Evolutionary conservation across 805 yeast species (phyloP).

Genomic region (Candida krabiensis): DNA sequence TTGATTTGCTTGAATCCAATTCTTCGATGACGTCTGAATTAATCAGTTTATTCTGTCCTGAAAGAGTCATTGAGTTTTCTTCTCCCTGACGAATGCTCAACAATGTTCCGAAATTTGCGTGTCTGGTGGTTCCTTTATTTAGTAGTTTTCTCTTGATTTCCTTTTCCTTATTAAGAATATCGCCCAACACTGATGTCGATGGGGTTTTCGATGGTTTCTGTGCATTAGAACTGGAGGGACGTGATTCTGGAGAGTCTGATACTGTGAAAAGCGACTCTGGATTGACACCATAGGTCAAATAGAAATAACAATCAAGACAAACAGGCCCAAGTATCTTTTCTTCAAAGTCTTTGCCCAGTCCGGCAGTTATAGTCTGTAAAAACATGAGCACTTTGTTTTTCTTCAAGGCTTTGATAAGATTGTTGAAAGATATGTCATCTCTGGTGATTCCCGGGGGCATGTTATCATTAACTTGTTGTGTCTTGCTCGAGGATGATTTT

Average conservation of each 20-base stretch:
- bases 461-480: slow-evolving; percentile 32
- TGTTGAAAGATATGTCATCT: slow-evolving; percentile 68
- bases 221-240: background rate
- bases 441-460: slow-evolving; percentile 56
- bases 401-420: slow-evolving; percentile 58
- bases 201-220: background rate
- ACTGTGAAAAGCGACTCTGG: slow-evolving; percentile 31
- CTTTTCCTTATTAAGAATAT: slow-evolving; percentile 61
- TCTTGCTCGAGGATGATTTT: slow-evolving; percentile 35
- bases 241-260: slow-evolving; percentile 12
- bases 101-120: slow-evolving; percentile 88
- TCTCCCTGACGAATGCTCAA: slow-evolving; percentile 68
- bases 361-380: slow-evolving; percentile 66
- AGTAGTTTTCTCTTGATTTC: slow-evolving; percentile 39
- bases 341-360: slow-evolving; percentile 64
- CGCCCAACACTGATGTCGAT: slow-evolving; percentile 38
- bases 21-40: slow-evolving; percentile 53
- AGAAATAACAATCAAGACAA: slow-evolving; percentile 68
- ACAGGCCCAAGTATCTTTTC: slow-evolving; percentile 58
- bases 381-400: slow-evolving; percentile 72
- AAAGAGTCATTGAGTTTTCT: slow-evolving; percentile 57
- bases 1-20: slow-evolving; percentile 62
- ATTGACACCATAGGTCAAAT: slow-evolving; percentile 58
- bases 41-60: slow-evolving; percentile 59
- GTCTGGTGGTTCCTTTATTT: slow-evolving; percentile 46